Base-by-base conservation (phyloP, 2,329 filamentous ascomycete species). In the Colletotrichum aenigma region DNA sequence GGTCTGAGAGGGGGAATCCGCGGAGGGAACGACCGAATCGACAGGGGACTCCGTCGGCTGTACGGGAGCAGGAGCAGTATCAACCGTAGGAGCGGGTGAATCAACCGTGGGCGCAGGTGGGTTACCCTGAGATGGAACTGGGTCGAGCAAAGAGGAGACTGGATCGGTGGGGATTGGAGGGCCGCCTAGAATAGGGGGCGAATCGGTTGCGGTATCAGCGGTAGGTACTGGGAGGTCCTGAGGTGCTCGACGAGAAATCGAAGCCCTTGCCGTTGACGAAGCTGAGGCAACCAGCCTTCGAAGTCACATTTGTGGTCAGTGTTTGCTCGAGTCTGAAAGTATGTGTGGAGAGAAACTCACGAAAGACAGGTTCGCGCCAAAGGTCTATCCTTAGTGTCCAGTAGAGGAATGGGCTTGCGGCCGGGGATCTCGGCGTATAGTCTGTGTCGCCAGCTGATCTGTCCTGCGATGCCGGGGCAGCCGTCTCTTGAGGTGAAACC, bases 391-490 rank as follows among this genome's bases (percentile, higher is more conserved):
- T 77, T 66, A 1, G 80, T 80, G 36, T 83, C 80, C n/a, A 79
- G 34, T 4, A 81, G 69, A 6, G 77, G 62, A 28, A 71, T 64
- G 18, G 74, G 66, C 15, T 62, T 76, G n/a, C 74, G 15, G 4
- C 76, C 78, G 5, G 78, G 48, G 13, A 78, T 52, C 18, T 80
- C 78, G 12, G 79, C 61, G 36, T 74, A 80, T 8, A 84, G 56
- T 61, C 56, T 76, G 70, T 83, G 83, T 8, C 81, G 78, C 80
- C 80, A 81, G 76, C 73, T 82, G 38, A 83, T 64, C 58, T 79
- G 76, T 6, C 79, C 78, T 70, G 70, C 73, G 61, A 83, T 80
- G 43, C 82, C 81, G 3, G 75, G 68, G 64, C 82, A 84, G 12
- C 77, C 78, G 13, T 81, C 66, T 3, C 34, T 75, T 7, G 78